phyloP scores from a whole-genome alignment of 768 basidiomycete species.

The Suillus decipiens region DNA sequence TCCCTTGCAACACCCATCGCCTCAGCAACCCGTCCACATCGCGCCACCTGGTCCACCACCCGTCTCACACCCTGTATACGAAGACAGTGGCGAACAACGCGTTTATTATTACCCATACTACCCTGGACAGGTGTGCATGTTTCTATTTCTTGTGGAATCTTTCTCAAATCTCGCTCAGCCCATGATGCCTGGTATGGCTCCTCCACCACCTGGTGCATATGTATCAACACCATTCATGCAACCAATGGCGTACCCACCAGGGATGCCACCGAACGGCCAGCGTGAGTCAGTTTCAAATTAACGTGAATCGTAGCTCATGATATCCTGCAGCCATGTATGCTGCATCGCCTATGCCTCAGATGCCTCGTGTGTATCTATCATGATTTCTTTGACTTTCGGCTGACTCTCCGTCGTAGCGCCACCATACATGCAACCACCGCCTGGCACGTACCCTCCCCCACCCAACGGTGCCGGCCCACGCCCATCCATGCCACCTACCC shows the following conservation, averaged over 20 bases:
- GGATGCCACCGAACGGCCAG: constrained; percentile 77
- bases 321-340: constrained; percentile 69
- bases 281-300: constrained; percentile 19
- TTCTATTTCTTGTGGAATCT: constrained; percentile 2
- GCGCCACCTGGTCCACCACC: constrained; percentile 66
- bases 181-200: constrained; percentile 86
- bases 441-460: constrained; percentile 74
- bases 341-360: constrained; percentile 80
- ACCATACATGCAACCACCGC: constrained; percentile 80
- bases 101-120: constrained; percentile 85
- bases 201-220: constrained; percentile 78
- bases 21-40: constrained; percentile 69
- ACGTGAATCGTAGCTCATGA: constrained; percentile 12
- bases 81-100: constrained; percentile 73
- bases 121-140: constrained; percentile 60
- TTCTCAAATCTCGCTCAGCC: constrained; percentile 42
- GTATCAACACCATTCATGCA: constrained; percentile 84
- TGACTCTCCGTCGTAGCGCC: constrained; percentile 45
- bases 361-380: constrained; percentile 68
- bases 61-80: constrained; percentile 74
- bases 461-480: constrained; percentile 79
- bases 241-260: constrained; percentile 80
- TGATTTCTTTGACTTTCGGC: not conserved
- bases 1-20: constrained; percentile 53
- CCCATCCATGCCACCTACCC: constrained; percentile 90